Evolutionary conservation across 768 basidiomycete genomes (phyloP).

Genomic region (Pholiota microspora): DNA sequence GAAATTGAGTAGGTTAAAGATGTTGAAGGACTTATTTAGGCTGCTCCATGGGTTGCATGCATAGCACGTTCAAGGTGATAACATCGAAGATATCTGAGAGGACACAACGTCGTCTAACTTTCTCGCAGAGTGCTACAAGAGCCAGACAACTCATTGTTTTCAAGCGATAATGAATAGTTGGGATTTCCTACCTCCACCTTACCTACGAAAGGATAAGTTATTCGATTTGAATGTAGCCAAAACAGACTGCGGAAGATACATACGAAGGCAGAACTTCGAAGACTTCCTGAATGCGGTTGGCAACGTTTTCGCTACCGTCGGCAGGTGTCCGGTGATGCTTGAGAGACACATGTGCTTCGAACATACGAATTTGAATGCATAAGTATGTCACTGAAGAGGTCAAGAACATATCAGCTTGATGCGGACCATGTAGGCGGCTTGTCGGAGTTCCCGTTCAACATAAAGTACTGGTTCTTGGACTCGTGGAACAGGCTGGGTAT

Average conservation of each 20-base stretch:
- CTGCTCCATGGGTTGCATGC: too few species aligned
- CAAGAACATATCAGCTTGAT: neutral
- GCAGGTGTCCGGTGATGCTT: neutral
- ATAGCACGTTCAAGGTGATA: too few species aligned
- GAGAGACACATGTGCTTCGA: neutral
- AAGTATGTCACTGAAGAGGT: neutral
- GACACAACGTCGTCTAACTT: too few species aligned
- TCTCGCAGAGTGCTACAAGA: too few species aligned
- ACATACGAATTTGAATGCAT: neutral
- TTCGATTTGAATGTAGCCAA: neutral
- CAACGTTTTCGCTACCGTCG: neutral
- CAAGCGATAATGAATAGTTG: too few species aligned
- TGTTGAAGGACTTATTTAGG: too few species aligned
- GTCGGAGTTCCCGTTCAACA: neutral
- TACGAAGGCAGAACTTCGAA: neutral
- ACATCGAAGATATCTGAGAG: too few species aligned
- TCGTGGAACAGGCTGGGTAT: neutral
- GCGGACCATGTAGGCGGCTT: neutral
- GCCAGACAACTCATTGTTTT: too few species aligned
- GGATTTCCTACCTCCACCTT: neutral
- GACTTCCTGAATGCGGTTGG: neutral
- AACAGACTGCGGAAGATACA: neutral
- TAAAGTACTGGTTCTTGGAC: neutral
- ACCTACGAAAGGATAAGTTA: neutral
- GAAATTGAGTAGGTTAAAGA: too few species aligned